phyloP scores from a whole-genome alignment of 225 moss, liverwort and hornwort genomes.

The Bryum argenteum region DNA sequence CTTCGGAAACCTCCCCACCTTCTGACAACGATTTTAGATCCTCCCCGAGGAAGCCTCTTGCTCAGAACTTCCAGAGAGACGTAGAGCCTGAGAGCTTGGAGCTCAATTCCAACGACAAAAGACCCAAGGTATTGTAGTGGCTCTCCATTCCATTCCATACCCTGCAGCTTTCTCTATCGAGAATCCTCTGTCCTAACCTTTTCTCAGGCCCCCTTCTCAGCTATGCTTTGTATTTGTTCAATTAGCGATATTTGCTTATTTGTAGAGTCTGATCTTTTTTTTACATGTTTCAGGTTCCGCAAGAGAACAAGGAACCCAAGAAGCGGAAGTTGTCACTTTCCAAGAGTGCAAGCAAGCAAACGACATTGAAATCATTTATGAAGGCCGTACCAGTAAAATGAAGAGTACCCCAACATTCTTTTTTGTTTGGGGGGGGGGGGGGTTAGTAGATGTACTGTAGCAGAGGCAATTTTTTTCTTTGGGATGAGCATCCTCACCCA shows the following conservation, averaged over 20 bases:
- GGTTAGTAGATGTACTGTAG: conserved; percentile 15
- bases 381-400: conserved; percentile 29
- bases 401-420: background rate
- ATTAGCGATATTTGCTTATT: no score
- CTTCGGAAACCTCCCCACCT: background rate
- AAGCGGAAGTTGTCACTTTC: conserved; percentile 43
- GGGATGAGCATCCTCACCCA: background rate
- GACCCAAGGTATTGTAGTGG: conserved; percentile 26
- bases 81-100: conserved; percentile 19
- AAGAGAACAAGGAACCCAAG: conserved; percentile 47
- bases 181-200: no score
- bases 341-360: conserved; percentile 30
- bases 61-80: conserved; percentile 26
- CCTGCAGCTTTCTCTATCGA: background rate
- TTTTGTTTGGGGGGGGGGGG: no score
- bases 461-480: background rate
- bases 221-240: no score
- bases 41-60: conserved; percentile 42
- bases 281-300: conserved; percentile 17
- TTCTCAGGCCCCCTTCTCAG: no score
- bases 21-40: conserved; percentile 7
- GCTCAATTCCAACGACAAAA: conserved; percentile 25
- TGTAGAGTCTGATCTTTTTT: background rate
- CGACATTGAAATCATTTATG: conserved; percentile 40
- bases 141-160: background rate